Percentiles rank a stretch among this genome's conserved stretches.
Evolutionary conservation across 1,284 basidiomycete genomes (phyloP).

Genomic region (Erythrobasidium hasegawianum): DNA sequence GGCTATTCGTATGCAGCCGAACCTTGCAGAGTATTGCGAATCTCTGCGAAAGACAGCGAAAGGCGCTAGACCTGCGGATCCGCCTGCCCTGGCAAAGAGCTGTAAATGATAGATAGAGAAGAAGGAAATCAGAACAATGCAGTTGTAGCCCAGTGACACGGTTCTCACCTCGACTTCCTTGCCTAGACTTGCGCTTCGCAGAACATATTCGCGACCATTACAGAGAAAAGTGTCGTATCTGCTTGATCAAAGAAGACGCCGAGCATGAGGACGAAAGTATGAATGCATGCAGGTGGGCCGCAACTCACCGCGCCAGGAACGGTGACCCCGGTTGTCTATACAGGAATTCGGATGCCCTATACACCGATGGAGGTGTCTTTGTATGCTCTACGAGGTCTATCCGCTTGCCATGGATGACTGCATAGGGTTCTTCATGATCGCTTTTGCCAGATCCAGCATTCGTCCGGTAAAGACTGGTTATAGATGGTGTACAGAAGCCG

Average conservation of each 20-base stretch:
- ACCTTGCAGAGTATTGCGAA: background rate
- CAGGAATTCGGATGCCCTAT: too few species aligned
- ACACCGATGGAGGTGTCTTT: too few species aligned
- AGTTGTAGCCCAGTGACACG: background rate
- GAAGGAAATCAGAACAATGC: background rate
- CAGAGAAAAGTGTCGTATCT: too few species aligned
- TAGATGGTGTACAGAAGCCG: background rate
- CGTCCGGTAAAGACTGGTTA: background rate
- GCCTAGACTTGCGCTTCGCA: background rate
- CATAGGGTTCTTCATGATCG: background rate
- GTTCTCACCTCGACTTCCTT: background rate
- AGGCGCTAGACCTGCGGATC: background rate
- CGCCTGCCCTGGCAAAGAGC: background rate
- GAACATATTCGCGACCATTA: background rate
- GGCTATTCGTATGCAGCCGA: conserved; percentile 1
- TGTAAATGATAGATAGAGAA: too few species aligned
- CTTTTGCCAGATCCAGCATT: too few species aligned
- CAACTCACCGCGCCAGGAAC: too few species aligned
- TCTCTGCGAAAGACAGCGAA: background rate
- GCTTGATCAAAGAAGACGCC: too few species aligned
- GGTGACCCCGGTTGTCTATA: too few species aligned
- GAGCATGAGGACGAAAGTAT: too few species aligned
- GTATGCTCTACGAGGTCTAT: too few species aligned
- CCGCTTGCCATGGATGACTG: background rate
- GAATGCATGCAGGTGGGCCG: too few species aligned